Evolutionary conservation across 2,329 filamentous ascomycete species (phyloP).

Genomic region (Monosporascus sp.): DNA sequence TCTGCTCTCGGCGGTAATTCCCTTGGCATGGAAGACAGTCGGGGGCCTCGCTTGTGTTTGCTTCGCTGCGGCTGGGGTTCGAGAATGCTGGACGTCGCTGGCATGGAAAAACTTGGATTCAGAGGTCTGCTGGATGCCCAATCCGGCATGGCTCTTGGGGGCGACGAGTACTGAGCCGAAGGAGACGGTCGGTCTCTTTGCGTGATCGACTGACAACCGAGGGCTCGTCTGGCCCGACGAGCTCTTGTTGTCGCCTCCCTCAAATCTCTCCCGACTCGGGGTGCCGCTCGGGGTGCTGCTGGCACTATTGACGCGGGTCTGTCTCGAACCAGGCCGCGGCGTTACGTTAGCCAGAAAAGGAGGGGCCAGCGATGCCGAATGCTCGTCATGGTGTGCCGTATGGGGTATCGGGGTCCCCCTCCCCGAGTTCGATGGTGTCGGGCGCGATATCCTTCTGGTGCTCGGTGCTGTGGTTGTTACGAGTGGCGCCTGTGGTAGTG

Average conservation of each 20-base stretch:
- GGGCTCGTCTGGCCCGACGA: conserved; percentile 30
- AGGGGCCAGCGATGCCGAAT: conserved; percentile 47
- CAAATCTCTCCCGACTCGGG: conserved; percentile 41
- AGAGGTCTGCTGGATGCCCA: conserved; percentile 19
- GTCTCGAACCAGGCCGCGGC: conserved; percentile 70
- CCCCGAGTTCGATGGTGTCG: conserved; percentile 20
- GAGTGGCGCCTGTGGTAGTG: conserved; percentile 20
- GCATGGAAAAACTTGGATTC: conserved; percentile 88
- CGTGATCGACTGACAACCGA: conserved; percentile 22
- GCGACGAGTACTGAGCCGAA: conserved; percentile 36
- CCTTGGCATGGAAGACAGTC: conserved; percentile 55
- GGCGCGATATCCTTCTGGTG: conserved; percentile 25
- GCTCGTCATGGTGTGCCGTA: conserved; percentile 39
- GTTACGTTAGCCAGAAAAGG: conserved; percentile 67
- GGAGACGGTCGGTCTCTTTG: conserved; percentile 29
- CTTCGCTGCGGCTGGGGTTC: conserved; percentile 23
- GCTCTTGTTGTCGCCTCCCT: conserved; percentile 37
- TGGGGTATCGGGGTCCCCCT: conserved; percentile 22
- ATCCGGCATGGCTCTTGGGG: conserved; percentile 17
- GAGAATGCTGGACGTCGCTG: conserved; percentile 59
- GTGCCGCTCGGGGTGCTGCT: conserved; percentile 61
- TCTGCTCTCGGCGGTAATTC: conserved; percentile 35
- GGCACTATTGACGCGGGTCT: conserved; percentile 63
- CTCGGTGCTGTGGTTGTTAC: conserved; percentile 35
- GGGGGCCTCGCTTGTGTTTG: conserved; percentile 32